These are phyloP conservation scores for Mycena metata DNA, from an alignment of 768 basidiomycete species.

Conservation along the genomic window DNA sequence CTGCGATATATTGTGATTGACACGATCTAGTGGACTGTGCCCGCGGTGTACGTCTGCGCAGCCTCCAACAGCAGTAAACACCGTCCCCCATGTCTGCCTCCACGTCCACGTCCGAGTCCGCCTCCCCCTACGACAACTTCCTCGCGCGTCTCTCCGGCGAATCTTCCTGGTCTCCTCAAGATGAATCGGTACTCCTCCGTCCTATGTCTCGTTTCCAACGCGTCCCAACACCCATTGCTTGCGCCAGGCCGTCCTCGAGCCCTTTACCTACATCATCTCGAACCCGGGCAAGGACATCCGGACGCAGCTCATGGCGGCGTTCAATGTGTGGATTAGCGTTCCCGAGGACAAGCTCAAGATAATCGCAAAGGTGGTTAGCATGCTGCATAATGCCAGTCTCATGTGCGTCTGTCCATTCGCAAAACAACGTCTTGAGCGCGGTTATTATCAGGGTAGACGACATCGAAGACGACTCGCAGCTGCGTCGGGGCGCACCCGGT, in stretches of 20 bases:
- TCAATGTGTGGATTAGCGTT: constrained; percentile 93
- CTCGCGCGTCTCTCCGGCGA: constrained; percentile 48
- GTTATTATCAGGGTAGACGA: constrained; percentile 84
- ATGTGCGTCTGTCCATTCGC: constrained; percentile 70
- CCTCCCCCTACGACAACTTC: constrained; percentile 57
- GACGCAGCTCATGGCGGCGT: constrained; percentile 88
- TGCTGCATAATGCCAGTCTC: constrained; percentile 95
- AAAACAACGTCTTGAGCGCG: no score
- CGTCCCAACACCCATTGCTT: constrained; percentile 8
- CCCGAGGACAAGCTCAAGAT: constrained; percentile 76
- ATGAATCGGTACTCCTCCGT: constrained; percentile 45
- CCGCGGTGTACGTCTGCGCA: background rate
- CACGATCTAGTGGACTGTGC: no score
- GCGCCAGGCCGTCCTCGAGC: constrained; percentile 78
- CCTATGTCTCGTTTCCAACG: background rate
- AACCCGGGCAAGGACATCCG: constrained; percentile 96
- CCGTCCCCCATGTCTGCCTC: background rate
- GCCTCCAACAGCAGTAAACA: constrained; percentile 6
- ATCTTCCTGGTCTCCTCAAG: constrained; percentile 51
- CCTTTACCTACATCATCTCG: constrained; percentile 85
- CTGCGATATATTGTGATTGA: no score
- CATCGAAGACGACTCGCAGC: constrained; percentile 91
- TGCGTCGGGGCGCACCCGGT: constrained; percentile 90
- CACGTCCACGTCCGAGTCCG: constrained; percentile 32
- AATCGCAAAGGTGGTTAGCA: constrained; percentile 88